Evolutionary conservation across 208 protist genomes (phyloP), one percentile per base, ranked within the genome.

Genomic region (Wallacemonas sp.): DNA sequence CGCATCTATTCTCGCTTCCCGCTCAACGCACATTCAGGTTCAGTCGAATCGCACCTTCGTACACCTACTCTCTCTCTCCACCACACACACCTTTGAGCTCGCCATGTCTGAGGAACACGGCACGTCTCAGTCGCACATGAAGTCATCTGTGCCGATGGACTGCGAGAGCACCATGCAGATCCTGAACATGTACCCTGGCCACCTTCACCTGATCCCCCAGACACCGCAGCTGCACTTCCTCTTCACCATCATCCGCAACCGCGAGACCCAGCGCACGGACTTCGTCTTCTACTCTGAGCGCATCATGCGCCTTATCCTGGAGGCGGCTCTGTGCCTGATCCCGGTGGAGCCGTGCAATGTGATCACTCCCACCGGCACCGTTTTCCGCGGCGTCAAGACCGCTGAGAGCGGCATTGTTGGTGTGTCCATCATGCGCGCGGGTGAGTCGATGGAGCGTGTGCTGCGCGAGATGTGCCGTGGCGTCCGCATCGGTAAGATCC

Each of bases 401-500:
- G 78, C 82, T 34, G 53, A 59, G 44, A 57, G 65, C 44, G 92
- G 95, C 61, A 89, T 99, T 27, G 98, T 98, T 48, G 98, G 96
- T 39, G 97, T 99, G 5, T 96, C 87, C 57, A 98, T 99, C 72
- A 81, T 99, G 46, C 91, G 98, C 45, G 97, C 97, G 17, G 98
- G 98, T 34, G 97, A 98, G 79, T 95, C 90, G 36, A 99, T 99
- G 97, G 97, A 99, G 76, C 81, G 74, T 27, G 91, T 86, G 39
- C 68, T 99, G 36, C 89, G 95, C 22, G 94, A 95, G 27, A 97
- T 95, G 48, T 98, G 94, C 81, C 92, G 91, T n/a, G 85, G 85
- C 42, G 83, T 99, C 8, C 90, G 95, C 41, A 99, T 99, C 52
- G 98, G 98, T 54, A 99, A 99, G 76, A 99, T 99, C 39, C 85